Evolutionary conservation across 345 rosid genomes (phyloP).

Genomic region (rapeseed (Brassica napus)): DNA sequence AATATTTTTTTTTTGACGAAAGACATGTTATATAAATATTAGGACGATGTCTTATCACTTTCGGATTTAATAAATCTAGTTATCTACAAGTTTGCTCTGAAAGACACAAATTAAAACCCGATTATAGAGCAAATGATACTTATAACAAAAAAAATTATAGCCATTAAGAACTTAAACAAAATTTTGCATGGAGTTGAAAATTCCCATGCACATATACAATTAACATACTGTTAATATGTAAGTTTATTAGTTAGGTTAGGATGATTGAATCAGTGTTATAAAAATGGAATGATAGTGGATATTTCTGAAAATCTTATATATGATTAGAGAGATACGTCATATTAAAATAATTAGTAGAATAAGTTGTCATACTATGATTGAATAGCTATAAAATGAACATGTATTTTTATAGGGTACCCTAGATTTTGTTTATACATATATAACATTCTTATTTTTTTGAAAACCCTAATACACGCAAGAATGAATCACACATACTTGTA

Average conservation of each 20-base stretch:
- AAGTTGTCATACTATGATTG: neutral
- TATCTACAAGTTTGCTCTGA: neutral
- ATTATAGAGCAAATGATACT: neutral
- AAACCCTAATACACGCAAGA: conserved; percentile 23
- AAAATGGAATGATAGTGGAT: neutral
- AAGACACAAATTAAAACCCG: neutral
- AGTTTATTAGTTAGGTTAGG: neutral
- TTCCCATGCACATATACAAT: neutral
- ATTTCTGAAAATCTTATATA: neutral
- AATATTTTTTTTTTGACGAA: no score
- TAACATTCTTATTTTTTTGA: no score
- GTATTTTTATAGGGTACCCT: neutral
- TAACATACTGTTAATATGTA: neutral
- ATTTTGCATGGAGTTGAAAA: neutral
- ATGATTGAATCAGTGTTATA: neutral
- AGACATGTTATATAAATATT: neutral
- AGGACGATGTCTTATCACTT: neutral
- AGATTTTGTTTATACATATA: conserved; percentile 8
- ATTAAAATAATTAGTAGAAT: neutral
- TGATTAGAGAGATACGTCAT: neutral
- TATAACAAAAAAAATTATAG: neutral
- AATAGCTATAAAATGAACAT: conserved; percentile 6
- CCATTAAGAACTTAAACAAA: neutral
- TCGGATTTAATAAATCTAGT: neutral
- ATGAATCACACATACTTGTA: conserved; percentile 18